A percentile compares a stretch with the other conserved stretches of the same genome.
phyloP scores from a whole-genome alignment of 495 filamentous ascomycete species.

The Lophium mytilinum region DNA sequence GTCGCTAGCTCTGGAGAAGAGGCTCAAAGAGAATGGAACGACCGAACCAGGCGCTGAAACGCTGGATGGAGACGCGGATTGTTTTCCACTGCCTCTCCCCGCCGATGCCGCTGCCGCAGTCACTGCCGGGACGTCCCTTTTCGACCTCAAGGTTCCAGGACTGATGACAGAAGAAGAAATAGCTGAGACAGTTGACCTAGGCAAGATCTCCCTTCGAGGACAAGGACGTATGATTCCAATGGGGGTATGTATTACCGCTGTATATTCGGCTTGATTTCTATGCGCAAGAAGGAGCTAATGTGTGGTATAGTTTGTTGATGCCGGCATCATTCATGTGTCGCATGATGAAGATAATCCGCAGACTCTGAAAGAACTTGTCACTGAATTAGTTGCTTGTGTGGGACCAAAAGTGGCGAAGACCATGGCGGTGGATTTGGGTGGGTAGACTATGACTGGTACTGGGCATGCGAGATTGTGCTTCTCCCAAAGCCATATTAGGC shows the following conservation, averaged over 20 bases:
- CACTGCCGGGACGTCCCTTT: slow-evolving; percentile 46
- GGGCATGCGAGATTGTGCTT: no score
- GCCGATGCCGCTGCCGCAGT: slow-evolving; percentile 21
- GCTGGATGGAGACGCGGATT: neutral
- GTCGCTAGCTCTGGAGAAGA: slow-evolving; percentile 50
- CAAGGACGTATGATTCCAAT: slow-evolving; percentile 21
- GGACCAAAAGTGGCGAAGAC: slow-evolving; percentile 58
- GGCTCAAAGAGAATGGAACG: slow-evolving; percentile 28
- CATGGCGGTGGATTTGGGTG: slow-evolving; percentile 31
- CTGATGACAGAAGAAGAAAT: slow-evolving; percentile 59
- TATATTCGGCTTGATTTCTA: no score
- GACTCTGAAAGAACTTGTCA: slow-evolving; percentile 57
- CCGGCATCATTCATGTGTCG: slow-evolving; percentile 36
- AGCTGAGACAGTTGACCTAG: slow-evolving; percentile 49
- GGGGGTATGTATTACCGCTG: slow-evolving; percentile 25
- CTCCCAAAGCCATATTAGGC: no score
- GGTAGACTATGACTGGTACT: neutral
- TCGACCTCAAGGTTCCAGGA: slow-evolving; percentile 68
- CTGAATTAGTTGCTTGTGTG: slow-evolving; percentile 68
- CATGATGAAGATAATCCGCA: slow-evolving; percentile 55
- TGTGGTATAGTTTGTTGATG: no score
- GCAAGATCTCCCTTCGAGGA: slow-evolving; percentile 41
- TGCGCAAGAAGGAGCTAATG: no score
- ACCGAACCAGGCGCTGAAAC: slow-evolving; percentile 34
- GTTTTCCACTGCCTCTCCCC: slow-evolving; percentile 5